phyloP scores from a whole-genome alignment of 2,329 filamentous ascomycete species.

The Nothomitra cinnamomea region DNA sequence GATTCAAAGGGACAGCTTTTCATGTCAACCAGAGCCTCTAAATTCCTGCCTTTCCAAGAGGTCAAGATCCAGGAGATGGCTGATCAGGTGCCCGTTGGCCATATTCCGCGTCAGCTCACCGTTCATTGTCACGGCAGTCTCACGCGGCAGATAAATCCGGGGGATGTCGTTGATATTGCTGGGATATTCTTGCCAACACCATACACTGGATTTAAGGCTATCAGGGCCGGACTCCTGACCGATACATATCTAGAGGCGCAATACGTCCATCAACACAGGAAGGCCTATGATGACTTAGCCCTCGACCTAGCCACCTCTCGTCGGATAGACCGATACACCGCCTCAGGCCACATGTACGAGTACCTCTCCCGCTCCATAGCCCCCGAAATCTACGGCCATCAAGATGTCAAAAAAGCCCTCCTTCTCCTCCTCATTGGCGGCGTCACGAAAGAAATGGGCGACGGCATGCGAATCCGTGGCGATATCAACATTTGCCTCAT shows the following conservation, averaged over 20 bases:
- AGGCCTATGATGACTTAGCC: constrained; percentile 84
- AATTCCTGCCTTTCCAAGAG: constrained; percentile 95
- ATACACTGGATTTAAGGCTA: constrained; percentile 97
- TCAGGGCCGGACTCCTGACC: constrained; percentile 86
- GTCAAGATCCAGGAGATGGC: constrained; percentile 98
- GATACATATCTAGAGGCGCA: constrained; percentile 96
- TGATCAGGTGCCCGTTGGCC: constrained; percentile 96
- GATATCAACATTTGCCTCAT: constrained; percentile 98
- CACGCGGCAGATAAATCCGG: constrained; percentile 75
- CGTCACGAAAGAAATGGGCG: constrained; percentile 90
- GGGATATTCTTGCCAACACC: constrained; percentile 94
- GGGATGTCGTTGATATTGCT: constrained; percentile 83
- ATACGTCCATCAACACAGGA: constrained; percentile 88
- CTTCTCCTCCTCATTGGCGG: constrained; percentile 90
- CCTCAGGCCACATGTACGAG: constrained; percentile 86
- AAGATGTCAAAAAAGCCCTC: constrained; percentile 95
- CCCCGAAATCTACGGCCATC: constrained; percentile 89
- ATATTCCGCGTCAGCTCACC: constrained; percentile 85
- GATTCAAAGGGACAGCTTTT: constrained; percentile 88
- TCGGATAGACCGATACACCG: constrained; percentile 70
- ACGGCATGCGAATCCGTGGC: constrained; percentile 96
- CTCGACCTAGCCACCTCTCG: constrained; percentile 65
- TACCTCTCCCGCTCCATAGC: constrained; percentile 91
- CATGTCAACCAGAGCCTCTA: constrained; percentile 86
- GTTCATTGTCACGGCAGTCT: constrained; percentile 77